phyloP scores from a whole-genome alignment of 2,329 filamentous ascomycete genomes.

The Thielaviopsis euricoi region DNA sequence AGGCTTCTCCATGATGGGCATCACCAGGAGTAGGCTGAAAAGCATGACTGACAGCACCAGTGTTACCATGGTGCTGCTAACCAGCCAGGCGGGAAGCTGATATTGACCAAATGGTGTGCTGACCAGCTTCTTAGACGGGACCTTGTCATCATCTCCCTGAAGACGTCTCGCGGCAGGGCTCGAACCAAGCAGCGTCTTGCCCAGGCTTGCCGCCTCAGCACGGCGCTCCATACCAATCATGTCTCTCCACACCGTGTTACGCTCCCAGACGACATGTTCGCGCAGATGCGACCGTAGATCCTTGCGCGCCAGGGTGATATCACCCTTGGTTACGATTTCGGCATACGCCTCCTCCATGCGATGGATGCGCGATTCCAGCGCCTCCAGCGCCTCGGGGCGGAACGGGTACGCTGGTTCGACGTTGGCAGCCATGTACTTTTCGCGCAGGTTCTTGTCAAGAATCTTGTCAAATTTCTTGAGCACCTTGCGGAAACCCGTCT shows the following conservation, averaged over 20 bases:
- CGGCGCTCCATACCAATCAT: conserved; percentile 97
- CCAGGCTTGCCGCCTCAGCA: conserved; percentile 83
- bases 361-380: conserved; percentile 53
- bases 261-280: conserved; percentile 97
- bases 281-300: conserved; percentile 80
- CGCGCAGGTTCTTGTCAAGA: conserved; percentile 63
- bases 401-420: conserved; percentile 77
- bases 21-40: conserved; percentile 56
- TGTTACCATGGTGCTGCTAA: conserved; percentile 66
- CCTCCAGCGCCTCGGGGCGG: conserved; percentile 50
- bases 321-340: conserved; percentile 65
- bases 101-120: conserved; percentile 66
- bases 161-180: conserved; percentile 52
- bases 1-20: conserved; percentile 68
- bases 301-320: conserved; percentile 58
- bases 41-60: conserved; percentile 53
- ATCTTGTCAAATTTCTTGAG: conserved; percentile 99
- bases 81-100: conserved; percentile 62
- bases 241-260: conserved; percentile 96
- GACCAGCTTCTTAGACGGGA: conserved; percentile 48
- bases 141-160: conserved; percentile 67
- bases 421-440: conserved; percentile 53
- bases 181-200: conserved; percentile 64
- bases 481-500: conserved; percentile 90
- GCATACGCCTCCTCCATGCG: conserved; percentile 70